Percentiles rank a stretch among this genome's conserved stretches.
Evolutionary conservation across 1,284 basidiomycete genomes (phyloP).

Genomic region (Moesziomyces parantarcticus): DNA sequence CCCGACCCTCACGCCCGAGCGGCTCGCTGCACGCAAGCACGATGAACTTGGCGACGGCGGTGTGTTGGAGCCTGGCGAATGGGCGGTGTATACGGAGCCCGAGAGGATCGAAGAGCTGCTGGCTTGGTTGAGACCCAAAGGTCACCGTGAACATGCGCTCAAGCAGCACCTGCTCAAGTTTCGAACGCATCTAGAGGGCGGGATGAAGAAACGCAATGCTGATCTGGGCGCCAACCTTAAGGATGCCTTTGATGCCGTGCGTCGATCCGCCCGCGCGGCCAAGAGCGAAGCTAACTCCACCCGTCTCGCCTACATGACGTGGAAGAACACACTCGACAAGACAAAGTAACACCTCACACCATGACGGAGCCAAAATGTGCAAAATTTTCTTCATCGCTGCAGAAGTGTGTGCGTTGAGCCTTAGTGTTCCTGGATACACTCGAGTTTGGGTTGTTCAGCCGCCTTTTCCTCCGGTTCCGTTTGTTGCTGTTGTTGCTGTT

Average conservation of each 20-base stretch:
- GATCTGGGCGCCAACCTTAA: constrained; percentile 36
- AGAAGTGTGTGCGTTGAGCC: background rate
- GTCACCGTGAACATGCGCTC: constrained; percentile 84
- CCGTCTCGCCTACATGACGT: constrained; percentile 25
- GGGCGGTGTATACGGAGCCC: constrained; percentile 86
- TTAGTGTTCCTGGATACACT: constrained; percentile 38
- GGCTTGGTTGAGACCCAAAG: constrained; percentile 90
- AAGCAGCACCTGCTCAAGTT: constrained; percentile 83
- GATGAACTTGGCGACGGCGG: constrained; percentile 70
- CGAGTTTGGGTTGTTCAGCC: constrained; percentile 3
- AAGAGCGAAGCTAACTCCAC: background rate
- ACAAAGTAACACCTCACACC: constrained; percentile 8
- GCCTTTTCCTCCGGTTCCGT: background rate
- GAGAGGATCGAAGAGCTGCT: constrained; percentile 87
- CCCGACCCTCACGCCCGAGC: constrained; percentile 17
- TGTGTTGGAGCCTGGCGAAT: constrained; percentile 79
- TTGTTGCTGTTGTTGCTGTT: background rate
- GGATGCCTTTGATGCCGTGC: constrained; percentile 15
- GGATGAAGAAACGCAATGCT: constrained; percentile 71
- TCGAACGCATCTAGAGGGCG: constrained; percentile 84
- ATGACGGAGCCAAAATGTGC: no score
- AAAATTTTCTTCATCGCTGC: no score
- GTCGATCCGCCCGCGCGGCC: constrained; percentile 5
- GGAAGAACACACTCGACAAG: constrained; percentile 39
- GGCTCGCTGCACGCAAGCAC: constrained; percentile 15